These are phyloP conservation scores for Saraca asoca DNA, from an alignment of 331 rosid genomes.

Conservation along the genomic window DNA sequence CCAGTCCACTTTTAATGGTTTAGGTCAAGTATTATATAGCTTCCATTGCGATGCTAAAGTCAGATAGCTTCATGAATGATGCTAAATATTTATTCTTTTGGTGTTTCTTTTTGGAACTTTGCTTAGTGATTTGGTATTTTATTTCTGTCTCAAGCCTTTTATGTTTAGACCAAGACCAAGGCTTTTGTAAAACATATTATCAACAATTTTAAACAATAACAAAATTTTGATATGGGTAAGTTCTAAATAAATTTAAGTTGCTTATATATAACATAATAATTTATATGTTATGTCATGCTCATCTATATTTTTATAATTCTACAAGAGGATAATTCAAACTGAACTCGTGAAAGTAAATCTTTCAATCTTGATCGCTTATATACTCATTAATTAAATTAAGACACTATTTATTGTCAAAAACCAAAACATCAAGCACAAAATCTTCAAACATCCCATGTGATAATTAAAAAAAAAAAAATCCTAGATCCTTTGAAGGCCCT, in stretches of 20 bases:
- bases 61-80: neutral
- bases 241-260: too few relatives aligned
- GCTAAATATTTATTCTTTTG: constrained; percentile 29
- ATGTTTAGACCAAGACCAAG: neutral
- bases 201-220: too few relatives aligned
- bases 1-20: too few relatives aligned
- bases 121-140: constrained; percentile 34
- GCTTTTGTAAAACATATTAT: too few relatives aligned
- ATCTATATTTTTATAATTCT: too few relatives aligned
- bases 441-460: constrained; percentile 54
- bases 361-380: constrained; percentile 42
- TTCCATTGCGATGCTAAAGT: constrained; percentile 21
- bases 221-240: too few relatives aligned
- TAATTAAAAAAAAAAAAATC: neutral
- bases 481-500: constrained; percentile 6
- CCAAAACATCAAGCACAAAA: constrained; percentile 25
- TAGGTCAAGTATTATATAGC: too few relatives aligned
- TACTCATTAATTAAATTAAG: neutral
- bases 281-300: too few relatives aligned
- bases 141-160: constrained; percentile 19
- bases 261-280: too few relatives aligned
- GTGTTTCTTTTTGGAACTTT: constrained; percentile 54
- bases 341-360: constrained; percentile 37
- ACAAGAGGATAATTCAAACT: constrained; percentile 22
- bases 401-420: constrained; percentile 27